These are phyloP conservation scores for Tuber magnatum DNA, from an alignment of 495 filamentous ascomycete genomes.

Conservation along the genomic window DNA sequence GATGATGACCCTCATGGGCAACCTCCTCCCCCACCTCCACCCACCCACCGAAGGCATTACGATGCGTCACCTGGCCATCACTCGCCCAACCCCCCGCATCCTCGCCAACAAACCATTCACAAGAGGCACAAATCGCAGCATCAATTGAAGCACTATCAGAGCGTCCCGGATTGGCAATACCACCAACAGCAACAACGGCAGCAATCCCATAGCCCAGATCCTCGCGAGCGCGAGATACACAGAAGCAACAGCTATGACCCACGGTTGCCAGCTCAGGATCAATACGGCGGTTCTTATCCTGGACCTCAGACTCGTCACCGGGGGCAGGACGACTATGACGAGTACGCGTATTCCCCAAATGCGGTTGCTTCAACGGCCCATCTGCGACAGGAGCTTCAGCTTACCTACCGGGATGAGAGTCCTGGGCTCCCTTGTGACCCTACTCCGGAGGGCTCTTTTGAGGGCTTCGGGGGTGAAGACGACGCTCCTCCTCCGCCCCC, in stretches of 20 bases:
- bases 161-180: constrained; percentile 38
- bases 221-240: constrained; percentile 7
- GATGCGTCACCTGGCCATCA: constrained; percentile 25
- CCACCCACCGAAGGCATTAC: constrained; percentile 30
- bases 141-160: constrained; percentile 36
- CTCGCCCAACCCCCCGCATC: constrained; percentile 24
- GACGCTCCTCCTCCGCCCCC: constrained; percentile 37
- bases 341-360: constrained; percentile 24
- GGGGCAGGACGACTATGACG: constrained; percentile 22
- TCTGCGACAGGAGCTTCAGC: constrained; percentile 15
- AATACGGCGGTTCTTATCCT: constrained; percentile 30
- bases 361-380: constrained; percentile 20
- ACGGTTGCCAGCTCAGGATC: constrained; percentile 12
- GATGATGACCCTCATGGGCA: constrained; percentile 27
- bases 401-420: constrained; percentile 16
- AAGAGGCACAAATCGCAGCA: constrained; percentile 30
- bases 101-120: constrained; percentile 13
- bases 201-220: constrained; percentile 16
- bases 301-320: constrained; percentile 27
- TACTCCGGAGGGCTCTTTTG: constrained; percentile 27
- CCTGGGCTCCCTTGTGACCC: constrained; percentile 27
- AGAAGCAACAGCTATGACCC: constrained; percentile 13
- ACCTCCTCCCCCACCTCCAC: constrained; percentile 35
- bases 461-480: constrained; percentile 15
- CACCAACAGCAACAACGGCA: constrained; percentile 20